Conservation (phyloP, 768 basidiomycete genomes). For the Phanerochaete carnosa region DNA sequence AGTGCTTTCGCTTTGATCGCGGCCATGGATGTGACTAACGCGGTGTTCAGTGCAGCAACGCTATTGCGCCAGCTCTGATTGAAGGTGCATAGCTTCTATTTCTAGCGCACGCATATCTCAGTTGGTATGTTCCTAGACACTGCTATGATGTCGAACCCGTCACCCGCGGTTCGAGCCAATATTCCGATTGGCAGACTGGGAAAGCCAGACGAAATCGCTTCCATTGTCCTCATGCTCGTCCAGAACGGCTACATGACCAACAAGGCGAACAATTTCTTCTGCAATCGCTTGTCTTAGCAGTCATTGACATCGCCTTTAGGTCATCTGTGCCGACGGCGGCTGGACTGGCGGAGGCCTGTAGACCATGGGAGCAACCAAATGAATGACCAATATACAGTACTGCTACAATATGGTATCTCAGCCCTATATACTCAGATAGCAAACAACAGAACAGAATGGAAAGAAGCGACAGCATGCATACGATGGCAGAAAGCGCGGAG, state of each 20-base stretch:
- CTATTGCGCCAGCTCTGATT: constrained; percentile 50
- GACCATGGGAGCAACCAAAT: constrained; percentile 5
- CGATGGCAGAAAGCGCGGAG: background rate
- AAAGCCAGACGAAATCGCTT: constrained; percentile 46
- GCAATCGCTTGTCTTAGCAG: background rate
- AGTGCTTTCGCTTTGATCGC: constrained; percentile 9
- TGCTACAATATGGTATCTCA: constrained; percentile 6
- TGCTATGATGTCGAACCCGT: constrained; percentile 42
- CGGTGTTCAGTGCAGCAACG: constrained; percentile 31
- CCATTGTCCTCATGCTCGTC: constrained; percentile 47
- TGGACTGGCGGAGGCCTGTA: constrained; percentile 40
- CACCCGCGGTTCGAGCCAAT: constrained; percentile 32
- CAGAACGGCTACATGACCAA: constrained; percentile 55
- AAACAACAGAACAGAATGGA: background rate
- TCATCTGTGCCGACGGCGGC: constrained; percentile 46
- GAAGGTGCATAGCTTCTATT: constrained; percentile 31
- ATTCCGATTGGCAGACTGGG: constrained; percentile 53
- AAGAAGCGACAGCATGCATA: background rate
- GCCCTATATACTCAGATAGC: background rate
- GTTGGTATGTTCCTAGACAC: constrained; percentile 32
- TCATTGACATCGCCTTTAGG: constrained; percentile 23
- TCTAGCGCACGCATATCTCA: background rate
- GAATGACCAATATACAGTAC: background rate
- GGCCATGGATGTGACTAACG: background rate
- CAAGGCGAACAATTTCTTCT: constrained; percentile 34